Evolutionary conservation across 768 basidiomycete genomes (phyloP).

Genomic region (Phlebiopsis flavidoalba): DNA sequence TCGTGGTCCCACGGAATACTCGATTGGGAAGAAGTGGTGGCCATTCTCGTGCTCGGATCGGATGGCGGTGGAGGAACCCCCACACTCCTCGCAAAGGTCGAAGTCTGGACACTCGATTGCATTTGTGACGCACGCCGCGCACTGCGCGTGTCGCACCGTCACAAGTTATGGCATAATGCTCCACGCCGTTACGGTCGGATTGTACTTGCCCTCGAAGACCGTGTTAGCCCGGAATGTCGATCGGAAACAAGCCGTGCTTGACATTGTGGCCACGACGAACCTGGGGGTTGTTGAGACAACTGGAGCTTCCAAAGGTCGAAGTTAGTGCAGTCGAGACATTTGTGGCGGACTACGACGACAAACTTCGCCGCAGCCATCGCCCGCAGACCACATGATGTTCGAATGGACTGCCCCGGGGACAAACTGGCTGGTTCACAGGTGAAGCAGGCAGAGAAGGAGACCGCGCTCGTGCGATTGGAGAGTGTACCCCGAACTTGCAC

Average conservation of each 20-base stretch:
- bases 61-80: slow-evolving; percentile 27
- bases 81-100: slow-evolving; percentile 63
- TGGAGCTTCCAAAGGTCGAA: slow-evolving; percentile 22
- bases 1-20: not conserved
- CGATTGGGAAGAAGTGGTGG: slow-evolving; percentile 6
- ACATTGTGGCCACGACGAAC: slow-evolving; percentile 13
- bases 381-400: slow-evolving; percentile 62
- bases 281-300: slow-evolving; percentile 11
- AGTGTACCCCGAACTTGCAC: not conserved
- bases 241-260: slow-evolving; percentile 11
- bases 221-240: slow-evolving; percentile 2
- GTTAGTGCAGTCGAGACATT: slow-evolving; percentile 70
- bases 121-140: slow-evolving; percentile 72
- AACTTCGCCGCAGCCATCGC: slow-evolving; percentile 53
- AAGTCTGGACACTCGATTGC: slow-evolving; percentile 79
- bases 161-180: slow-evolving; percentile 40
- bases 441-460: not conserved
- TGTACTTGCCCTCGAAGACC: not conserved
- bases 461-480: not conserved
- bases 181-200: not conserved
- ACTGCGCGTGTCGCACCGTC: slow-evolving; percentile 58
- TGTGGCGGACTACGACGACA: slow-evolving; percentile 67
- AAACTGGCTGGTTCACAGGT: not conserved
- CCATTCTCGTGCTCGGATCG: not conserved
- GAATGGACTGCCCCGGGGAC: slow-evolving; percentile 31